Conservation (phyloP, 1,284 basidiomycete species). For the Xerocomus minutiporus region DNA sequence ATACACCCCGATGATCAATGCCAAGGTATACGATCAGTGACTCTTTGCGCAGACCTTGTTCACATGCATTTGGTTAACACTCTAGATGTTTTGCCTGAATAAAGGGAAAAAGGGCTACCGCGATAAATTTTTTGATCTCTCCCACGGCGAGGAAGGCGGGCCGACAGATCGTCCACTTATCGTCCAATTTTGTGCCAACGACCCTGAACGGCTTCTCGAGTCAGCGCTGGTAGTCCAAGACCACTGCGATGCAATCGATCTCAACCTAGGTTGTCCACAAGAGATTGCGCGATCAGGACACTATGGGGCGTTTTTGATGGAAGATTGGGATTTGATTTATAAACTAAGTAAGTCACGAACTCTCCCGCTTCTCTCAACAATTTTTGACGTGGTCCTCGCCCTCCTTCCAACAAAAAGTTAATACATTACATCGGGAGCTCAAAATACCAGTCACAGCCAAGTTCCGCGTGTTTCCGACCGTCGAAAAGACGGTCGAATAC, state of each 20-base stretch:
- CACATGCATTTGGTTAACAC: neutral
- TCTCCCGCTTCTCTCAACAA: neutral
- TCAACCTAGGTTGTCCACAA: conserved; percentile 96
- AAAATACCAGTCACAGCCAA: conserved; percentile 93
- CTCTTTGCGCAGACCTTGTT: neutral
- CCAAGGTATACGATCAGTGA: conserved; percentile 51
- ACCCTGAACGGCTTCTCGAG: conserved; percentile 69
- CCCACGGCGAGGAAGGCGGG: conserved; percentile 63
- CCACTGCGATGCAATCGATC: conserved; percentile 87
- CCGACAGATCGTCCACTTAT: conserved; percentile 77
- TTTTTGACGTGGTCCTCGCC: neutral
- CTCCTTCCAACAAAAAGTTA: conserved; percentile 48
- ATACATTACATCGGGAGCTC: conserved; percentile 79
- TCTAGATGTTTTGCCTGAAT: conserved; percentile 61
- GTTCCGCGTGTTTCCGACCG: conserved; percentile 85
- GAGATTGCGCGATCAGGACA: conserved; percentile 86
- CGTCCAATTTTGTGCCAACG: conserved; percentile 92
- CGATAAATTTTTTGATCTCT: conserved; percentile 66
- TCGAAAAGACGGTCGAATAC: conserved; percentile 88
- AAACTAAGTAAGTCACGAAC: conserved; percentile 63
- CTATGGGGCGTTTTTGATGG: conserved; percentile 91
- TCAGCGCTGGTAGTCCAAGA: conserved; percentile 73
- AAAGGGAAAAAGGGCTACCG: conserved; percentile 50
- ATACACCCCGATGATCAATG: conserved; percentile 98
- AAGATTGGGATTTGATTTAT: conserved; percentile 88